These are phyloP conservation scores for Xylaria sp. DNA, from an alignment of 2,329 filamentous ascomycete genomes.

Conservation along the genomic window DNA sequence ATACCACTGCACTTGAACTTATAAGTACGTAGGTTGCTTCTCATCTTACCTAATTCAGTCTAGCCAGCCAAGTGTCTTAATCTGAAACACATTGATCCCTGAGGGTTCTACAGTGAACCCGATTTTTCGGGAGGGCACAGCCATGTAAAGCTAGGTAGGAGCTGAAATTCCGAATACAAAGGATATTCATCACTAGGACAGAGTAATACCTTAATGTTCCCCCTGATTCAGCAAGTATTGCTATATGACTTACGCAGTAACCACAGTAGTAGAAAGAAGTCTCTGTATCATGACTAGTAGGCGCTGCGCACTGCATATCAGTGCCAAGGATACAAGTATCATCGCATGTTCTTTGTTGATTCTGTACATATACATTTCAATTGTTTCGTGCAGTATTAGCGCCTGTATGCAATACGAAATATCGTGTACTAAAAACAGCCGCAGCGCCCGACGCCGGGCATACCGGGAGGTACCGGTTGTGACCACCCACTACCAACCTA, in stretches of 20 bases:
- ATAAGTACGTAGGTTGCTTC: not conserved
- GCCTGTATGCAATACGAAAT: not conserved
- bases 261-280: not conserved
- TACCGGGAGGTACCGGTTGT: not conserved
- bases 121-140: constrained; percentile 16
- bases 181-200: not conserved
- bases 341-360: not conserved
- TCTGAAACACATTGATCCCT: constrained; percentile 29
- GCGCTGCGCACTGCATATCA: too few relatives aligned
- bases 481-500: not conserved
- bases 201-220: not conserved
- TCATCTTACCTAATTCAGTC: constrained; percentile 14
- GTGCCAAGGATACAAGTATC: not conserved
- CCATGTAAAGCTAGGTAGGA: too few relatives aligned
- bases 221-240: not conserved
- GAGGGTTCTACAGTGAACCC: not conserved
- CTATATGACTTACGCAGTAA: not conserved
- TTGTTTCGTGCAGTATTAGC: not conserved
- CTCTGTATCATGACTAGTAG: not conserved
- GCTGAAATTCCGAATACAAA: not conserved
- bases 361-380: not conserved
- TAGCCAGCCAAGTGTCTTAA: constrained; percentile 1
- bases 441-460: not conserved
- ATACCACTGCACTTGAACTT: not conserved
- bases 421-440: constrained; percentile 7